Conservation (phyloP, 306 rosid genomes). For the Trifolium fragiferum region DNA sequence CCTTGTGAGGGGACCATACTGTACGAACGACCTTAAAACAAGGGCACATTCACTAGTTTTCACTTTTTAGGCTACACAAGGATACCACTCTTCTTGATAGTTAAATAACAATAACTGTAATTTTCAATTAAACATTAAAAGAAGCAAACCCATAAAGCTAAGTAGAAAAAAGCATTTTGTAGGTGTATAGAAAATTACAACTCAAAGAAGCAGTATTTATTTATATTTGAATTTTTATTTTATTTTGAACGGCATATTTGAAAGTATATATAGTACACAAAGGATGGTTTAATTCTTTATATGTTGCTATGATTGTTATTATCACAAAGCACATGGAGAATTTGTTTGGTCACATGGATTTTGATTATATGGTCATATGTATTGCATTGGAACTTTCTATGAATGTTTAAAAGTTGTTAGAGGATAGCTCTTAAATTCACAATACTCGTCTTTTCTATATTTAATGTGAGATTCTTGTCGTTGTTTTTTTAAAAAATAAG, state of each 20-base stretch:
- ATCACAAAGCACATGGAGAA: constrained; percentile 61
- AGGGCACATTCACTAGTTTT: constrained; percentile 34
- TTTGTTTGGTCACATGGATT: constrained; percentile 34
- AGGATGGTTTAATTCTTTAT: background rate
- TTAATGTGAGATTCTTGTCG: too few species aligned
- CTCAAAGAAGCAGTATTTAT: constrained; percentile 2
- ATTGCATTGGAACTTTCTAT: constrained; percentile 44
- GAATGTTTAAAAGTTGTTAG: constrained; percentile 35
- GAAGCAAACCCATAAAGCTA: constrained; percentile 34
- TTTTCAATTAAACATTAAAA: constrained; percentile 28
- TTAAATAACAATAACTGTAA: constrained; percentile 28
- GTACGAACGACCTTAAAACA: constrained; percentile 39
- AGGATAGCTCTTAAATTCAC: background rate
- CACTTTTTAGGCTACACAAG: constrained; percentile 4
- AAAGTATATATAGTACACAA: constrained; percentile 30
- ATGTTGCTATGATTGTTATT: constrained; percentile 22
- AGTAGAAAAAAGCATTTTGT: constrained; percentile 1
- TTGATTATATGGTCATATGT: constrained; percentile 18
- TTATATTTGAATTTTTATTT: too few species aligned
- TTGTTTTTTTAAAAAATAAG: too few species aligned
- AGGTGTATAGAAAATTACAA: background rate
- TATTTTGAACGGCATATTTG: too few species aligned
- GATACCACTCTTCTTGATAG: constrained; percentile 5
- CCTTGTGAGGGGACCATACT: constrained; percentile 53
- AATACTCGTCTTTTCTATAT: too few species aligned